These are phyloP conservation scores for Bonia amplexicaulis DNA, from an alignment of 176 grass and related monocot genomes.

Conservation along the genomic window DNA sequence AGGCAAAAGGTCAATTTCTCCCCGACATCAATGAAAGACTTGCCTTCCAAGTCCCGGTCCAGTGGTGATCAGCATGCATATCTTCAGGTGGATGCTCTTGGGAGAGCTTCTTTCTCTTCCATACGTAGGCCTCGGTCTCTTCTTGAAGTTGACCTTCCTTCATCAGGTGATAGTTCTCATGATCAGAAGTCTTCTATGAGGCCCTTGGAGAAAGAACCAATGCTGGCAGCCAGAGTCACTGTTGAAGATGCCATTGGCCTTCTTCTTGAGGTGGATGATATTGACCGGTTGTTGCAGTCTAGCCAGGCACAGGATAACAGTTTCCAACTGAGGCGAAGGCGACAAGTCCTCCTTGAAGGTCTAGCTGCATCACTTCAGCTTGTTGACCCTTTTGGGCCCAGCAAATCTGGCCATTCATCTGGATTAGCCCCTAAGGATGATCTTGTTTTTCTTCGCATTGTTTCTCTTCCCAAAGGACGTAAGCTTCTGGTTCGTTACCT, in stretches of 20 bases:
- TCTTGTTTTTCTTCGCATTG: slow-evolving; percentile 83
- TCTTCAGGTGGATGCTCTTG: slow-evolving; percentile 81
- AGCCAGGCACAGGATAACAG: slow-evolving; percentile 82
- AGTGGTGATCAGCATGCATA: slow-evolving; percentile 73
- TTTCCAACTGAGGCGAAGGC: slow-evolving; percentile 68
- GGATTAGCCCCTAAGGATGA: slow-evolving; percentile 83
- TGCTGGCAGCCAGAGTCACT: slow-evolving; percentile 82
- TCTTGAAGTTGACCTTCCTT: slow-evolving; percentile 70
- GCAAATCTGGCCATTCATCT: slow-evolving; percentile 60
- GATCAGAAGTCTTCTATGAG: slow-evolving; percentile 69
- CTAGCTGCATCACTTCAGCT: slow-evolving; percentile 87
- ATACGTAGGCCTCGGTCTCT: slow-evolving; percentile 79
- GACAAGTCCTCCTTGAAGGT: slow-evolving; percentile 86
- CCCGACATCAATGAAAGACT: slow-evolving; percentile 70
- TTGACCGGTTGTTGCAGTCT: slow-evolving; percentile 69
- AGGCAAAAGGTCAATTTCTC: slow-evolving; percentile 64
- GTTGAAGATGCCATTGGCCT: slow-evolving; percentile 84
- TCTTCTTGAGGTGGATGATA: slow-evolving; percentile 95
- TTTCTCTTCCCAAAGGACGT: slow-evolving; percentile 85
- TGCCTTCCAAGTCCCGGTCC: slow-evolving; percentile 69
- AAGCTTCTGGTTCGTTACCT: slow-evolving; percentile 79
- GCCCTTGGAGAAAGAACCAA: slow-evolving; percentile 82
- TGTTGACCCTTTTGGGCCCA: slow-evolving; percentile 73
- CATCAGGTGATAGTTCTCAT: slow-evolving; percentile 47
- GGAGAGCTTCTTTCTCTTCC: slow-evolving; percentile 82